phyloP scores from a whole-genome alignment of 176 grass and related monocot genomes.

The Aegilops speltoides region DNA sequence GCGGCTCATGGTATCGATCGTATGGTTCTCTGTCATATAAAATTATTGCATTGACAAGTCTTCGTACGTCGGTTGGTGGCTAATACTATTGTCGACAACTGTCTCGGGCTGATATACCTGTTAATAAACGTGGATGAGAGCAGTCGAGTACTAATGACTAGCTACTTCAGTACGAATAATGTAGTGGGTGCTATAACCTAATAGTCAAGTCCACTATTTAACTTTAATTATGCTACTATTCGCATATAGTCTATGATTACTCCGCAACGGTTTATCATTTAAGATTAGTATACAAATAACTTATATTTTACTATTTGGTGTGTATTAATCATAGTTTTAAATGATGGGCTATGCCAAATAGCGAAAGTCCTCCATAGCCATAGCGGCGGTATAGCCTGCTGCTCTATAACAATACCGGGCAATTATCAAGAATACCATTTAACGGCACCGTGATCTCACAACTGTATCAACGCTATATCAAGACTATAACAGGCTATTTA shows the following conservation, averaged over 20 bases:
- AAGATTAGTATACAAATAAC: background rate
- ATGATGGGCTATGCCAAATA: no score
- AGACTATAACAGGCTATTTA: no score
- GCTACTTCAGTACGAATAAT: background rate
- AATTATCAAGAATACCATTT: no score
- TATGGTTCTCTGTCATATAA: background rate
- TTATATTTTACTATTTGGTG: background rate
- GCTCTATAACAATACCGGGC: no score
- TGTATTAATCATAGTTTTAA: background rate
- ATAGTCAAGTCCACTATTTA: background rate
- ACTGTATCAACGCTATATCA: no score
- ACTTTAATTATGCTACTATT: background rate
- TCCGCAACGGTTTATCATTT: background rate
- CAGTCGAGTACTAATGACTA: background rate
- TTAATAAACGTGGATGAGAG: background rate
- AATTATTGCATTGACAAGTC: background rate
- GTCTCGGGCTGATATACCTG: background rate
- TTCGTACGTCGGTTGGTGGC: background rate
- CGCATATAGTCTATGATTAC: background rate
- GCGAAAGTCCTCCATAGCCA: no score
- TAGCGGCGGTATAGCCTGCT: no score
- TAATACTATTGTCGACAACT: background rate
- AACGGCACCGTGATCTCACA: no score
- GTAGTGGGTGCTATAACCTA: background rate
- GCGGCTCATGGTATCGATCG: background rate